Evolutionary conservation across 75 land plant genomes (phyloP), one percentile per base, ranked within the genome.

Genomic region (Chamaecyparis obtusa): DNA sequence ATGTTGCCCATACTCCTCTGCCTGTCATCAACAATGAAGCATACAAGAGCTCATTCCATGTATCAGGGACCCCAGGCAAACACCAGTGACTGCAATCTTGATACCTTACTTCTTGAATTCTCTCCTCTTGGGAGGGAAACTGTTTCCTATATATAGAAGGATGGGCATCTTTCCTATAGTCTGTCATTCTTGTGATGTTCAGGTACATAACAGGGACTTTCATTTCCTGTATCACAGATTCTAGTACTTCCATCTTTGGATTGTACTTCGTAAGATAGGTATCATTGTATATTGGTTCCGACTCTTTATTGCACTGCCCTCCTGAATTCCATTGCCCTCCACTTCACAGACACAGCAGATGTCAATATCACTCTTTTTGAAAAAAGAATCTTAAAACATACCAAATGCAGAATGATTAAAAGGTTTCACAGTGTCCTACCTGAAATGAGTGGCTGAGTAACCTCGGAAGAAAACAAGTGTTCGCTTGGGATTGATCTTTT

Each of bases 31-130:
- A 60, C 9, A 96, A 74, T 71, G 93, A 89, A 0, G 94, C 97
- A 87, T 92, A 92, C 9, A 96, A 88, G 35, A 96, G 93, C 91
- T 96, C 98, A 24, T 95, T 95, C 98, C 98, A 96, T 0, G 94
- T 84, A 87, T 96, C 98, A 0, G 98, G 98, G 9, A 96, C 95
- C 5, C 98, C 98, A 8, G 98, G 98, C 11, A 96, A 90, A 86
- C 98, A 96, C 93, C 95, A 96, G 60, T 96, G 98, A 88, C 96
- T 95, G 89, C 98, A 96, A 85, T 96, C 98, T 67, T 96, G 98
- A 69, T 30, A 91, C 60, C 60, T 84, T 60, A 88, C 37, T 0
- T 93, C 91, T 2, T 92, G 46, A 56, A 57, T 87, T 84, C 84
- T 51, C 46, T 94, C 95, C 57, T 88, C 92, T 1, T 86, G 91